Base-by-base conservation (phyloP, 139 green algal species). In the Picochlorum sp. region DNA sequence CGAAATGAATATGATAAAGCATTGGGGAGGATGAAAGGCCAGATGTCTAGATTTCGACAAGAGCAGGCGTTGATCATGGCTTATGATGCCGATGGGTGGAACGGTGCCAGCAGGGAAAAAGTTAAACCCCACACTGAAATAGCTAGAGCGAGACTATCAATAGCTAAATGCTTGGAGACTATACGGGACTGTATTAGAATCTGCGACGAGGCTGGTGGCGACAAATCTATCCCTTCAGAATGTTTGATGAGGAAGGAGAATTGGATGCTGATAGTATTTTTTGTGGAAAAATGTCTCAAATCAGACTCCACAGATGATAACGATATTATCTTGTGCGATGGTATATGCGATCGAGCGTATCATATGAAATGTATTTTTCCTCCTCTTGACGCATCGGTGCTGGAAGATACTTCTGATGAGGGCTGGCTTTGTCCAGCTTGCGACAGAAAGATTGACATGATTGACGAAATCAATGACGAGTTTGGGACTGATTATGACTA, bases 241-340 rank as follows among this genome's bases (percentile, higher is more conserved):
- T 31, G 21, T 16, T 80, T 58, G 86, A 91, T 60, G 60, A 67
- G 23, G 66, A 87, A 10, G 85, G 84, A 10, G 81, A 90, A 73
- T 65, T 92, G 34, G 79, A 86, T 23, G 57, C 75, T 62, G 28
- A 73, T n/a, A 56, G 89, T 61, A 88, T 95, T 31, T 90, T 93
- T 66, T 95, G 88, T 77, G 74, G 74, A 44, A 82, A 82, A 79
- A 64, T 95, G 88, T 82, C 18, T 44, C 11, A 51, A 59, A 44
- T 45, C 59, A 26, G 77, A 90, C 38, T 75, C 60, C 49, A 52
- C 49, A 14, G 83, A 87, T 47, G 86, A 92, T 73, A 94, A 97
- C 68, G 90, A 97, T 81, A 88, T 97, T 62, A 72, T 97, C 37
- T 69, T 97, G 45, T 97, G 90, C 69, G 90, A 97, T 68, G 90